A percentile compares a stretch with the other conserved stretches of the same genome.
These are phyloP conservation scores for Trichoderma atrobrunneum DNA, from an alignment of 2,329 filamentous ascomycete species.

Conservation along the genomic window DNA sequence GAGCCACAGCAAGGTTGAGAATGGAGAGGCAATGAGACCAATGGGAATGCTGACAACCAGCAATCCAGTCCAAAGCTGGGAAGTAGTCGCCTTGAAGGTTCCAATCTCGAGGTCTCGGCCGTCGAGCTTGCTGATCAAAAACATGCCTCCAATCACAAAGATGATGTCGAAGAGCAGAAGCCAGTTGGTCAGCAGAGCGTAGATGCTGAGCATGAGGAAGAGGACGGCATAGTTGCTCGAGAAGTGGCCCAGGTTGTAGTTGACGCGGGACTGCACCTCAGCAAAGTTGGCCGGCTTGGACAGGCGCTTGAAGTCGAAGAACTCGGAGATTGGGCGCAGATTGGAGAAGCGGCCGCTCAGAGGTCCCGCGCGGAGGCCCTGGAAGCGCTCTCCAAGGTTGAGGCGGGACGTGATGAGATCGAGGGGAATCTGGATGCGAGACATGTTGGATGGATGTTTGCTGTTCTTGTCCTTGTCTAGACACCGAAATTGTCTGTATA, in stretches of 20 bases:
- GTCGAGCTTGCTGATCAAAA: slow-evolving; percentile 83
- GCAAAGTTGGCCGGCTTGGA: slow-evolving; percentile 91
- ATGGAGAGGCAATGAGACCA: slow-evolving; percentile 78
- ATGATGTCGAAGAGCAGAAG: slow-evolving; percentile 88
- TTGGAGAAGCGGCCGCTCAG: slow-evolving; percentile 84
- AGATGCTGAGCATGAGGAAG: slow-evolving; percentile 93
- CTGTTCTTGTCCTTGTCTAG: not conserved
- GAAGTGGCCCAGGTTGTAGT: slow-evolving; percentile 97
- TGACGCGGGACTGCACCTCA: slow-evolving; percentile 87
- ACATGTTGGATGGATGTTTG: slow-evolving; percentile 52
- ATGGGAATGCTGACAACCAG: slow-evolving; percentile 80
- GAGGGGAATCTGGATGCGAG: slow-evolving; percentile 87
- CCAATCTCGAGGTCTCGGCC: slow-evolving; percentile 87
- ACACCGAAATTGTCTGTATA: not conserved
- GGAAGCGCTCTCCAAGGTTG: slow-evolving; percentile 81
- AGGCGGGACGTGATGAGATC: slow-evolving; percentile 88
- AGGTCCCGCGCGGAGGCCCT: slow-evolving; percentile 75
- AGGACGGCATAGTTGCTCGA: slow-evolving; percentile 97
- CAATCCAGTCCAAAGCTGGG: slow-evolving; percentile 90
- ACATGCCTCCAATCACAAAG: slow-evolving; percentile 82
- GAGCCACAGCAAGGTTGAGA: slow-evolving; percentile 87
- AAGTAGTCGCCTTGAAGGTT: slow-evolving; percentile 76
- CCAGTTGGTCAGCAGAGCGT: slow-evolving; percentile 86
- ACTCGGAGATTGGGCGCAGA: slow-evolving; percentile 85
- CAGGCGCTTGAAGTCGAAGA: slow-evolving; percentile 91